A percentile compares a stretch with the other conserved stretches of the same genome.
phyloP scores from a whole-genome alignment of 2,329 filamentous ascomycete genomes.

The Venturiaceae sp. region DNA sequence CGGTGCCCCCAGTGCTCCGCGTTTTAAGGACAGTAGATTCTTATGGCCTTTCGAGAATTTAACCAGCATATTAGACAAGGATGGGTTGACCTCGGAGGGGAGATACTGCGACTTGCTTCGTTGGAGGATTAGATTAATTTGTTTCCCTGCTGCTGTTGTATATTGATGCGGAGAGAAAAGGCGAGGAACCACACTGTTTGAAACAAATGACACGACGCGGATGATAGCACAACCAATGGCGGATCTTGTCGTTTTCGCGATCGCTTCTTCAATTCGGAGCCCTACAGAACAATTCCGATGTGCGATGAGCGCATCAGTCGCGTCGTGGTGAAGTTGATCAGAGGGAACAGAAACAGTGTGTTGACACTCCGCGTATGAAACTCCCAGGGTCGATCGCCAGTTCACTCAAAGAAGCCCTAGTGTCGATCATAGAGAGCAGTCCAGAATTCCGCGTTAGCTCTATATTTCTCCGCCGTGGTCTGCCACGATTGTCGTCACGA shows the following conservation, averaged over 20 bases:
- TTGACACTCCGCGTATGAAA: background rate
- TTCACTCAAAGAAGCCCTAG: background rate
- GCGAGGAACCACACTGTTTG: background rate
- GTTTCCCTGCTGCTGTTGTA: background rate
- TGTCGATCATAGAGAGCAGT: background rate
- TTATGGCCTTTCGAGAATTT: background rate
- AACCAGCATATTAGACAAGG: background rate
- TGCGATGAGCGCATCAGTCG: background rate
- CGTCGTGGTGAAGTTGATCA: background rate
- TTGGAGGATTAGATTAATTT: conserved; percentile 1
- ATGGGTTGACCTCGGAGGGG: background rate
- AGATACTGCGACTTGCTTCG: background rate
- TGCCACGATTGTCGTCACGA: background rate
- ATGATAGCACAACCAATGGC: background rate
- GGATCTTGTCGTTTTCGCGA: background rate
- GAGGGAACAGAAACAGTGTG: background rate
- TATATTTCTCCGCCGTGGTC: background rate
- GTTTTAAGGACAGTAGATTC: background rate
- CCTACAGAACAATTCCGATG: background rate
- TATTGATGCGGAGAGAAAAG: background rate
- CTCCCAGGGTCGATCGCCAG: background rate
- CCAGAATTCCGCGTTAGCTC: background rate
- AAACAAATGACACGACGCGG: background rate
- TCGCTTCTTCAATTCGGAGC: background rate
- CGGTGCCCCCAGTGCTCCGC: background rate